phyloP scores from a whole-genome alignment of 2,329 filamentous ascomycete genomes.

The Diplodia sapinea region DNA sequence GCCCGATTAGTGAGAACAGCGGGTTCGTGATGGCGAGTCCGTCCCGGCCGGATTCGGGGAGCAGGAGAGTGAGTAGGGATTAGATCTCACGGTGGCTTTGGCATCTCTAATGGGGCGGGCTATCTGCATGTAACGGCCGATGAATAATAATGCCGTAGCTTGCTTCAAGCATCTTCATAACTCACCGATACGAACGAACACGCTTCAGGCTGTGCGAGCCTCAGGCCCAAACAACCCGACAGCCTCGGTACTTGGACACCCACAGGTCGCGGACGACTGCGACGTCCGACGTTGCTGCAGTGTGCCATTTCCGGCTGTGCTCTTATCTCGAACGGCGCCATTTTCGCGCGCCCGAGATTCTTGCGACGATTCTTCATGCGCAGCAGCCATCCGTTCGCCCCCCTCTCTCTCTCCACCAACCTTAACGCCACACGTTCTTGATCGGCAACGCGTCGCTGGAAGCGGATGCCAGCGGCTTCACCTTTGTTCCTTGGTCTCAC shows the following conservation, averaged over 20 bases:
- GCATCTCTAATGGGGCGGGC: background rate
- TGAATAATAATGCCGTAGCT: background rate
- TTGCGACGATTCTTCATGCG: background rate
- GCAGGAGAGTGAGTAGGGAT: conserved; percentile 17
- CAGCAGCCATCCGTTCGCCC: background rate
- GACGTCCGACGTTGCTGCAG: conserved; percentile 19
- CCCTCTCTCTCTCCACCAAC: background rate
- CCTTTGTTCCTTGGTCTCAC: background rate
- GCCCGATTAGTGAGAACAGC: conserved; percentile 9
- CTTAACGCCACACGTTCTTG: background rate
- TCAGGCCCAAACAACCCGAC: conserved; percentile 10
- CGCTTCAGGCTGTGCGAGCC: background rate
- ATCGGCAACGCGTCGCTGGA: background rate
- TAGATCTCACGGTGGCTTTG: background rate
- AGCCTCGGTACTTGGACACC: conserved; percentile 13
- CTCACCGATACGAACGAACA: background rate
- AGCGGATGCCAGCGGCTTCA: background rate
- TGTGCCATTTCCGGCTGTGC: background rate
- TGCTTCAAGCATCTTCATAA: background rate
- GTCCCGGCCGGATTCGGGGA: background rate
- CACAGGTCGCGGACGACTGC: background rate
- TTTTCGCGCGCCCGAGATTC: background rate
- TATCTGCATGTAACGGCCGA: background rate
- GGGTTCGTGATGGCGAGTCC: background rate
- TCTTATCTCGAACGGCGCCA: background rate